A percentile compares a stretch with the other conserved stretches of the same genome.
Conservation (phyloP, 306 rosid species). For the Cajanus cajan region DNA sequence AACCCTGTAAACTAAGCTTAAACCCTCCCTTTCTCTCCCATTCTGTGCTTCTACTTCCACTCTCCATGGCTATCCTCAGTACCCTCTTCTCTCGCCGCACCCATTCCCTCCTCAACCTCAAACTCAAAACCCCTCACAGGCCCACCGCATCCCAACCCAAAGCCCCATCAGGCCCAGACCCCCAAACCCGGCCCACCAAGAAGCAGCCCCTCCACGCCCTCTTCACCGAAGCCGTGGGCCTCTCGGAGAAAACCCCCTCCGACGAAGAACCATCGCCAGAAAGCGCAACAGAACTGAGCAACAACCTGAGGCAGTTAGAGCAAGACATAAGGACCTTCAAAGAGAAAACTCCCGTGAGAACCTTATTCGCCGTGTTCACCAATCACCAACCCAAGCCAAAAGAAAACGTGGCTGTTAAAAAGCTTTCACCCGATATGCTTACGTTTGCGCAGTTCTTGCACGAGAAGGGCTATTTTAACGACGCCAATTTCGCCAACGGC, state of each 20-base stretch:
- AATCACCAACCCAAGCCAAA: constrained; percentile 12
- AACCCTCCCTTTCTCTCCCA: not conserved
- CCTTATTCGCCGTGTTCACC: constrained; percentile 38
- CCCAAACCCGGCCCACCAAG: not conserved
- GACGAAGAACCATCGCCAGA: not conserved
- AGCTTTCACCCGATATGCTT: constrained; percentile 60
- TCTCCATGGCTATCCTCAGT: constrained; percentile 41
- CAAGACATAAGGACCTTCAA: constrained; percentile 31
- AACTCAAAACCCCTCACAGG: constrained; percentile 30
- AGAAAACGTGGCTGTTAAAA: too few relatives aligned
- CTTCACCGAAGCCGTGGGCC: constrained; percentile 45
- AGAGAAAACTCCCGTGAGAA: not conserved
- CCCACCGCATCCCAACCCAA: constrained; percentile 17
- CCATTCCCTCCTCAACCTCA: constrained; percentile 25
- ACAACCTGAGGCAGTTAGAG: constrained; percentile 34
- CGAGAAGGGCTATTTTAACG: constrained; percentile 57
- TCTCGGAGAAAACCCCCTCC: constrained; percentile 6
- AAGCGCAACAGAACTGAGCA: constrained; percentile 32
- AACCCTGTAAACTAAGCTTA: not conserved
- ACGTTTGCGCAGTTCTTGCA: constrained; percentile 47
- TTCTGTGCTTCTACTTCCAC: too few relatives aligned
- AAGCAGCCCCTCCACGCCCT: constrained; percentile 41
- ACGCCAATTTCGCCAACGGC: constrained; percentile 49
- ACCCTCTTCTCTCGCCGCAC: constrained; percentile 33
- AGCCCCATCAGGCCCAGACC: constrained; percentile 18